A percentile compares a stretch with the other conserved stretches of the same genome.
Conservation (phyloP, 2,329 filamentous ascomycete species). For the Aspergillus carbonarius region DNA sequence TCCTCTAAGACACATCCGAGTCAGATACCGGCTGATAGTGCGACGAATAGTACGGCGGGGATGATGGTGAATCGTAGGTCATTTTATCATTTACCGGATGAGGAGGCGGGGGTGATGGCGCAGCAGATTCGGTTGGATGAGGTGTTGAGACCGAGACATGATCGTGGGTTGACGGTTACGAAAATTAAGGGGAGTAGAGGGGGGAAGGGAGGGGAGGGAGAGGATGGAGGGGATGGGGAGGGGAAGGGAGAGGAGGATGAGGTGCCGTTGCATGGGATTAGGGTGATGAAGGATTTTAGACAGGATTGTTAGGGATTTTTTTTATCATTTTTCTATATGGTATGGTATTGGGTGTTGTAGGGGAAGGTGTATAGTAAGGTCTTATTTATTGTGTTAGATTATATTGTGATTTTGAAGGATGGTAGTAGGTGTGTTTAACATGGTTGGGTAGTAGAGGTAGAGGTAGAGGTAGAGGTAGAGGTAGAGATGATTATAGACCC, state of each 20-base stretch:
- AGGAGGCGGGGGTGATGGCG: not conserved
- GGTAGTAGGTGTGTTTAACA: not conserved
- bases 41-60: not conserved
- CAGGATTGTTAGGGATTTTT: constrained; percentile 2
- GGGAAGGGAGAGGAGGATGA: not conserved
- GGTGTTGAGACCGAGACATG: constrained; percentile 21
- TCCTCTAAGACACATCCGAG: constrained; percentile 1
- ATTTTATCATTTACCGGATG: constrained; percentile 22
- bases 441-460: too few relatives aligned
- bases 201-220: not conserved
- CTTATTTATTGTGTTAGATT: too few relatives aligned
- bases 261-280: constrained; percentile 4
- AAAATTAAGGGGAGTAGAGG: constrained; percentile 14
- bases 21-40: not conserved
- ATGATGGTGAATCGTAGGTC: constrained; percentile 13
- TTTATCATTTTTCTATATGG: not conserved
- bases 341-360: not conserved
- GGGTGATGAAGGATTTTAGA: constrained; percentile 3
- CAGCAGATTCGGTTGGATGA: constrained; percentile 9
- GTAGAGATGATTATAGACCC: too few relatives aligned
- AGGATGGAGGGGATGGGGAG: not conserved
- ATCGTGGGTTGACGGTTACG: constrained; percentile 17
- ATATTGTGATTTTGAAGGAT: too few relatives aligned
- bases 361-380: not conserved
- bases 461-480: too few relatives aligned